Evolutionary conservation across 805 yeast species (phyloP).

Genomic region (Dipodascus geniculatus): DNA sequence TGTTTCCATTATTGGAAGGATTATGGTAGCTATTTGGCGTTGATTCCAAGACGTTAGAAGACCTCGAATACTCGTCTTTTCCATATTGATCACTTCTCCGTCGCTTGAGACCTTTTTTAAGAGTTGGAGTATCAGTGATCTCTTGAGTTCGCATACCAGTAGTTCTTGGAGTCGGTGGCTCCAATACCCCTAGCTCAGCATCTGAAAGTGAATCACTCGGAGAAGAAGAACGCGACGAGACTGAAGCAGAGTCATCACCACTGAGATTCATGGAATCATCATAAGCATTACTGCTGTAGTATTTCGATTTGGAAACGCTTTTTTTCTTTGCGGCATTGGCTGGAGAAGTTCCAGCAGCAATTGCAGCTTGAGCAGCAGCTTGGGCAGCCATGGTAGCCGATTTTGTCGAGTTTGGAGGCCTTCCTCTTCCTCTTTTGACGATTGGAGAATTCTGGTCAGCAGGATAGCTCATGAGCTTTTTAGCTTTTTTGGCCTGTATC

Average conservation of each 20-base stretch:
- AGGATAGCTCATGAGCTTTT: conserved; percentile 6
- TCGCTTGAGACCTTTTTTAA: background rate
- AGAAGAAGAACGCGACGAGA: conserved; percentile 30
- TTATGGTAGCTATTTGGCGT: background rate
- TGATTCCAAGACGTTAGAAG: conserved; percentile 1
- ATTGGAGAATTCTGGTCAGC: conserved; percentile 3
- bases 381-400: conserved; percentile 20
- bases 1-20: background rate
- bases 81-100: background rate
- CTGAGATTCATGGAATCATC: conserved; percentile 5
- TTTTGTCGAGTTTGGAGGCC: conserved; percentile 13
- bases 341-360: conserved; percentile 15
- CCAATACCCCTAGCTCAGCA: conserved; percentile 33
- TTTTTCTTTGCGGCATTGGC: background rate
- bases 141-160: background rate
- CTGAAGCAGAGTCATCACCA: conserved; percentile 8
- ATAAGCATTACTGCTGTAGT: background rate
- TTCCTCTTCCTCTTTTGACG: conserved; percentile 10
- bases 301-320: background rate
- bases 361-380: conserved; percentile 14
- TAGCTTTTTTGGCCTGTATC: conserved; percentile 20
- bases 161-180: conserved; percentile 11
- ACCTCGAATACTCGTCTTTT: background rate
- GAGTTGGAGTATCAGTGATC: background rate
- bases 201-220: conserved; percentile 46